Evolutionary conservation across 495 filamentous ascomycete species (phyloP), one percentile per base, ranked within the genome.

Genomic region (Thermothielavioides terrestris): DNA sequence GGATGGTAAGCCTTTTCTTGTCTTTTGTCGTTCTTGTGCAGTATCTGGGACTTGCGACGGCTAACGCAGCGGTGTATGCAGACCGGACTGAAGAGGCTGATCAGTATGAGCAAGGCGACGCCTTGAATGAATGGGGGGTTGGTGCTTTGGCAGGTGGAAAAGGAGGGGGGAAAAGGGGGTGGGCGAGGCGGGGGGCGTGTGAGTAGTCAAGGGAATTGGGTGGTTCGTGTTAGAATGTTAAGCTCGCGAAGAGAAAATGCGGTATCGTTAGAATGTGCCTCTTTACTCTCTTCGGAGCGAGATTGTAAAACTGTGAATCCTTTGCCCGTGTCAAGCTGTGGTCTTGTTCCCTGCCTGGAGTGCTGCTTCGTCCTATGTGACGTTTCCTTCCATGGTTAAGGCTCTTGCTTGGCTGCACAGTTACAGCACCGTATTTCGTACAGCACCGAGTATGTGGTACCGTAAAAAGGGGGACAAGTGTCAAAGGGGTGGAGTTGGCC

Each of bases 71-170:
- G 26, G 17, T 34, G 9, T 18, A n/a, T 41, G 3, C 49, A 94
- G 88, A 84, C 89, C 53, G 90, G 90, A 54, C 84, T 96, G 22
- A 96, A 94, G 72, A 79, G 91, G 47, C 74, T 96, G 57, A 89
- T 96, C 56, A 81, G 80, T 63, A 94, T 95, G 88, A 92, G 88
- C 71, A 83, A 83, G 64, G 84, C 78, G 37, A 92, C 89, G 17
- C 81, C 72, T 43, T 74, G 50, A 58, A 25, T 4, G 42, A 20
- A 9, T 3, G 22, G n/a, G 15, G 25, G 20, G 15, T 2, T 40
- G 34, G 8, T 6, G 41, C 4, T 18, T n/a, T n/a, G n/a, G n/a
- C n/a, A 27, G 15, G 10, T 20, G 27, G 4, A 10, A 45, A 18
- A 12, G 31, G 27, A n/a, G 17, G 4, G 9, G 28, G 17, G 2